Evolutionary conservation across 2,329 filamentous ascomycete genomes (phyloP).

Genomic region (Fusarium foetens): DNA sequence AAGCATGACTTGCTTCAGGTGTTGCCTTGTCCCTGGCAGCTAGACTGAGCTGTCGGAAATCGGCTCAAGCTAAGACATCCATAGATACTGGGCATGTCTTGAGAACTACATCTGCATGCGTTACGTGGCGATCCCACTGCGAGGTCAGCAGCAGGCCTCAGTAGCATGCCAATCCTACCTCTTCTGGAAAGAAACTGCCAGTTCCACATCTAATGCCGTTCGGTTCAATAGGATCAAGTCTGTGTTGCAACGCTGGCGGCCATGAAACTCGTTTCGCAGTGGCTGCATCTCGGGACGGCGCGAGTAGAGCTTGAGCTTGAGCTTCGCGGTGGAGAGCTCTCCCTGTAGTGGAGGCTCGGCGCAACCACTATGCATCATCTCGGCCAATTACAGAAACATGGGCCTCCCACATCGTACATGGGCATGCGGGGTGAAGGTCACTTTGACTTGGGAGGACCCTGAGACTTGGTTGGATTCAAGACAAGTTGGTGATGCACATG

Average conservation of each 20-base stretch:
- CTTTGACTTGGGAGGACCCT: constrained; percentile 15
- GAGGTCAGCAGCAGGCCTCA: constrained; percentile 35
- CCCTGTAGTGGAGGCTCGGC: constrained; percentile 21
- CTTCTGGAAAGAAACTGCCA: constrained; percentile 6
- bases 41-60: constrained; percentile 8
- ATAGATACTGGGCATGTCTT: not conserved
- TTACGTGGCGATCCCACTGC: constrained; percentile 32
- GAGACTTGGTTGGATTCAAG: constrained; percentile 25
- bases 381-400: constrained; percentile 31
- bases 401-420: constrained; percentile 19
- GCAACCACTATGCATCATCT: constrained; percentile 14
- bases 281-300: constrained; percentile 29
- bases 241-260: constrained; percentile 23
- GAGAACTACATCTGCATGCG: constrained; percentile 12
- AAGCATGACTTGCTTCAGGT: constrained; percentile 22
- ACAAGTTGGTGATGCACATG: constrained; percentile 27
- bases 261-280: constrained; percentile 5
- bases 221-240: constrained; percentile 6
- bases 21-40: constrained; percentile 33
- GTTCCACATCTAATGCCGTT: constrained; percentile 9
- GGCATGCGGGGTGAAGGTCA: constrained; percentile 38
- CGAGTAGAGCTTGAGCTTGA: constrained; percentile 27
- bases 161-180: constrained; percentile 22
- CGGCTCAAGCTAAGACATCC: not conserved
- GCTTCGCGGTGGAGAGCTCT: constrained; percentile 27